phyloP scores from a whole-genome alignment of 305 asterid species.

The Caryopteris hybrid region DNA sequence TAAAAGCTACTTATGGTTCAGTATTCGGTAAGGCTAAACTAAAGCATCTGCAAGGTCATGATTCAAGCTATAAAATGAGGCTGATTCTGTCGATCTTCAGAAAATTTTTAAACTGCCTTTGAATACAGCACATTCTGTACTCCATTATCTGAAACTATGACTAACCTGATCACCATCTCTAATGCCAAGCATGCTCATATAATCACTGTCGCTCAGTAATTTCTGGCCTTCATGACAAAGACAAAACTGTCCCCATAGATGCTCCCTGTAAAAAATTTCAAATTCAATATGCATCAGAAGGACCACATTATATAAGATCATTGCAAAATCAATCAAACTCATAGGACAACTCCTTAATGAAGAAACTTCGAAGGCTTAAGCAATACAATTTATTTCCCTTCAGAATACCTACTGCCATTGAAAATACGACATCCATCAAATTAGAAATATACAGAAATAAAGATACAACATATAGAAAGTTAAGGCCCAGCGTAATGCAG shows the following conservation, averaged over 20 bases:
- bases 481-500: neutral
- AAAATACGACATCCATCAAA: neutral
- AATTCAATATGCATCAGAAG: neutral
- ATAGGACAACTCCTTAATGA: neutral
- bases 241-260: conserved; percentile 89
- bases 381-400: neutral
- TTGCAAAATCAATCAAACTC: neutral
- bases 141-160: neutral
- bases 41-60: neutral
- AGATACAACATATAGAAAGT: neutral
- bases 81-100: neutral
- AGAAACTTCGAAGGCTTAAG: neutral
- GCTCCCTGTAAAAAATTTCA: conserved; percentile 47
- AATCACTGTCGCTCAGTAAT: conserved; percentile 50
- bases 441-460: neutral
- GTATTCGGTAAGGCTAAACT: neutral
- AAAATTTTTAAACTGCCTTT: neutral
- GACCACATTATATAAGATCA: neutral
- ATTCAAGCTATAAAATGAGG: neutral
- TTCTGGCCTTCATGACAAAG: conserved; percentile 65
- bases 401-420: neutral
- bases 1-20: conserved; percentile 8
- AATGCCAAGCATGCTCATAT: conserved; percentile 53
- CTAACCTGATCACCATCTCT: conserved; percentile 84
- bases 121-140: neutral